Percentiles rank a stretch among this genome's conserved stretches.
Conservation (phyloP, 768 basidiomycete genomes). For the Suillus subalutaceus region DNA sequence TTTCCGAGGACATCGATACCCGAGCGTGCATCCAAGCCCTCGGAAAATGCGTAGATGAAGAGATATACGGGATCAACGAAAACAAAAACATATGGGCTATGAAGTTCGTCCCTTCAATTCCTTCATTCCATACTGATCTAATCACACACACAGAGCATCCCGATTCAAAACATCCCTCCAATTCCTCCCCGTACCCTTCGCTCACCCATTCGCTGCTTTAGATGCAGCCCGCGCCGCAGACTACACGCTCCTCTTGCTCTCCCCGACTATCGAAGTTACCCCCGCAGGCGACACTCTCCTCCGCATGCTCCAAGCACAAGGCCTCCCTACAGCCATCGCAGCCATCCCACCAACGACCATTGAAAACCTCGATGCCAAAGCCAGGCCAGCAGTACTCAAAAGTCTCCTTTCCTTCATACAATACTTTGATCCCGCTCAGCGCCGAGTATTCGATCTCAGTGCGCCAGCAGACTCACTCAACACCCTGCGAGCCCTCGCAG, state of each 20-base stretch:
- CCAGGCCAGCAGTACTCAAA: constrained; percentile 70
- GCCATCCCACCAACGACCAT: constrained; percentile 61
- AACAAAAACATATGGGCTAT: constrained; percentile 54
- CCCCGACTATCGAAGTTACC: constrained; percentile 81
- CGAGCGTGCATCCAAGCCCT: constrained; percentile 56
- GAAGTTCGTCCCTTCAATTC: constrained; percentile 47
- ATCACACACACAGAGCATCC: constrained; percentile 58
- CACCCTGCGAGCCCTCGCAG: constrained; percentile 76
- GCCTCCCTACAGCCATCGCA: constrained; percentile 82
- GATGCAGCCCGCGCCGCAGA: constrained; percentile 89
- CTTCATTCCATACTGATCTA: constrained; percentile 1
- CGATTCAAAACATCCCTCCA: constrained; percentile 92
- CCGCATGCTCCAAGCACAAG: constrained; percentile 87
- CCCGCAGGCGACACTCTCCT: constrained; percentile 86
- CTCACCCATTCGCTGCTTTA: constrained; percentile 72
- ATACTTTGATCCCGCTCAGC: constrained; percentile 89
- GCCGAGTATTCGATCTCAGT: constrained; percentile 74
- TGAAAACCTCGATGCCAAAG: constrained; percentile 58
- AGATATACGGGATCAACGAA: constrained; percentile 22
- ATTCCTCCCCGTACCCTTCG: constrained; percentile 77
- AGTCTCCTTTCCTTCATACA: constrained; percentile 92
- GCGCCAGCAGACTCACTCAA: constrained; percentile 66
- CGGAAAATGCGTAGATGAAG: constrained; percentile 54
- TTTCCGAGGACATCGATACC: constrained; percentile 67
- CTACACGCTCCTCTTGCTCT: constrained; percentile 86